Percentiles rank a stretch among this genome's conserved stretches.
phyloP scores from a whole-genome alignment of 2,329 filamentous ascomycete genomes.

The Trichoderma sp. region DNA sequence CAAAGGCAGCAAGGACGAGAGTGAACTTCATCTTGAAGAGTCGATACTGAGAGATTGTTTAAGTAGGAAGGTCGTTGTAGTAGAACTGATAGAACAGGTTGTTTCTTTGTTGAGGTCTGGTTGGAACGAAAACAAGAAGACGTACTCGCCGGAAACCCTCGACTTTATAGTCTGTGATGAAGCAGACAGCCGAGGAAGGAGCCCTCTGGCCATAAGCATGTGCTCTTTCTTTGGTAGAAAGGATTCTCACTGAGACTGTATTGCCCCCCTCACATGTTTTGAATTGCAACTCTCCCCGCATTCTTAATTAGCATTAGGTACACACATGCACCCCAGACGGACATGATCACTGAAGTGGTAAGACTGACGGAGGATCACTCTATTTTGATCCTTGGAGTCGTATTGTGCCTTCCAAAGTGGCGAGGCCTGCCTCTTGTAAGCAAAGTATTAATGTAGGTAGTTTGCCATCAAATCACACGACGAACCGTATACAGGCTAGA shows the following conservation, averaged over 20 bases:
- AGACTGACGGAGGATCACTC: neutral
- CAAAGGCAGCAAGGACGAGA: conserved; percentile 37
- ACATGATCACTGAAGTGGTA: conserved; percentile 7
- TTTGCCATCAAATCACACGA: neutral
- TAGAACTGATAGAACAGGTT: neutral
- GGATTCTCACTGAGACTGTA: neutral
- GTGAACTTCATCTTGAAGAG: conserved; percentile 42
- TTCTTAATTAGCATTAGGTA: neutral
- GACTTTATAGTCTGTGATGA: neutral
- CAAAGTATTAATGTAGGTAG: neutral
- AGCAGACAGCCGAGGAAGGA: neutral
- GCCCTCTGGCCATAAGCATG: neutral
- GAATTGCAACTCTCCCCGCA: neutral
- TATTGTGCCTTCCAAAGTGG: neutral
- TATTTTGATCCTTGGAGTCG: neutral
- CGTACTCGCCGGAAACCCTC: neutral
- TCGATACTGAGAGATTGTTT: neutral
- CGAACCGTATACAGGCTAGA: neutral
- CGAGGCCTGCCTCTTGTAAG: neutral
- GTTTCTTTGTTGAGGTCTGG: neutral
- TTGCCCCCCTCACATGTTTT: neutral
- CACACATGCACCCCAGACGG: conserved; percentile 4
- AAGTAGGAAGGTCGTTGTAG: neutral
- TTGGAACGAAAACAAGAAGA: neutral
- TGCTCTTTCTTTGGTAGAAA: neutral